A percentile compares a stretch with the other conserved stretches of the same genome.
phyloP scores from a whole-genome alignment of 331 rosid genomes.

The Rosa hybrid region DNA sequence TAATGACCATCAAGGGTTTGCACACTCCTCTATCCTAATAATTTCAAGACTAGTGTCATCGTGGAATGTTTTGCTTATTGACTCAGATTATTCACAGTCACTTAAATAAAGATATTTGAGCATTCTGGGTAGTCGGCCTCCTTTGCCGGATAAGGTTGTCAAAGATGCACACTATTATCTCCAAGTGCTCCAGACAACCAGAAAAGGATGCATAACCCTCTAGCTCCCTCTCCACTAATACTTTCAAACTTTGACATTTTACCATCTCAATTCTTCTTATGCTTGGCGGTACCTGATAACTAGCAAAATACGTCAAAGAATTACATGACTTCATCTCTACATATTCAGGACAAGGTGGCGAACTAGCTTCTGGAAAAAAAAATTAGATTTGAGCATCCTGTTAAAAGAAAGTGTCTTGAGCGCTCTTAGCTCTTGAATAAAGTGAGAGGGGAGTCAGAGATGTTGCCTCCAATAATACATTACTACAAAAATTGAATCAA shows the following conservation, averaged over 20 bases:
- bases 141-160: not conserved
- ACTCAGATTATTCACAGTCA: conserved; percentile 12
- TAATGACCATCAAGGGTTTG: not conserved
- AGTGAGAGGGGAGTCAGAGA: not conserved
- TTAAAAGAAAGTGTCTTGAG: not conserved
- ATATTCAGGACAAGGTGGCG: conserved; percentile 8
- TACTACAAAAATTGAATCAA: too few species aligned
- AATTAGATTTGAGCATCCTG: not conserved
- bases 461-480: not conserved
- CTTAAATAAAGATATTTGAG: not conserved
- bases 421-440: not conserved
- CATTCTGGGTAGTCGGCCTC: not conserved
- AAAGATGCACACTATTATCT: not conserved
- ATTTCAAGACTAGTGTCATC: conserved; percentile 13
- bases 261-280: conserved; percentile 17
- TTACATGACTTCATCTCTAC: conserved; percentile 6
- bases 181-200: not conserved
- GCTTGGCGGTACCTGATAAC: conserved; percentile 19
- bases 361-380: conserved; percentile 15
- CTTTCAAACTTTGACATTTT: conserved; percentile 12
- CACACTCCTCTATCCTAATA: not conserved
- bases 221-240: not conserved
- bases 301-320: conserved; percentile 13
- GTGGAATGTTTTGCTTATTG: conserved; percentile 13
- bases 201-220: too few species aligned